A percentile compares a stretch with the other conserved stretches of the same genome.
phyloP scores from a whole-genome alignment of 2,329 filamentous ascomycete genomes.

The Tothia fuscella region DNA sequence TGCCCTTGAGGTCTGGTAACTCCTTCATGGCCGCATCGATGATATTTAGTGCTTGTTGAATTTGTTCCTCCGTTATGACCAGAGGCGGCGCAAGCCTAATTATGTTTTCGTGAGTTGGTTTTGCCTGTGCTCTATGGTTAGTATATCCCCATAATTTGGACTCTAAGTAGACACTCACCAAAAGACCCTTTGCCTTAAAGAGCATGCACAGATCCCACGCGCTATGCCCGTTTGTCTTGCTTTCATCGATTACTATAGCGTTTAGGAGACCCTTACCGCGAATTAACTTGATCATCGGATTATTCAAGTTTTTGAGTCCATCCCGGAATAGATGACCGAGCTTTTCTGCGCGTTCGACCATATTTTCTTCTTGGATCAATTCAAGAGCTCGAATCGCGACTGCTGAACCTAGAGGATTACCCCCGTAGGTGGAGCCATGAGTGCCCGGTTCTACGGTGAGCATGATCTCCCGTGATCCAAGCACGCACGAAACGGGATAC shows the following conservation, averaged over 20 bases:
- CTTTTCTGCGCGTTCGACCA: conserved; percentile 70
- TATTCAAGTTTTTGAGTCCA: conserved; percentile 62
- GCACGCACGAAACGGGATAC: conserved; percentile 94
- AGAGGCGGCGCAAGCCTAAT: conserved; percentile 94
- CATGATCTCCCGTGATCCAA: conserved; percentile 85
- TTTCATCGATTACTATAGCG: conserved; percentile 90
- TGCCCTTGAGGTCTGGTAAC: conserved; percentile 55
- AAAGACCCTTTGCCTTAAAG: conserved; percentile 85
- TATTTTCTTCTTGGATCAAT: conserved; percentile 80
- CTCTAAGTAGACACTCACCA: conserved; percentile 47
- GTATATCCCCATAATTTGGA: background rate
- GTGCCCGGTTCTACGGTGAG: conserved; percentile 91
- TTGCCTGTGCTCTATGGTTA: conserved; percentile 50
- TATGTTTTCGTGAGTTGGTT: conserved; percentile 97
- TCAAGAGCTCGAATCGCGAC: conserved; percentile 92
- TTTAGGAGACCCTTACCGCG: conserved; percentile 92
- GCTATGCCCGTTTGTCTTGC: conserved; percentile 67
- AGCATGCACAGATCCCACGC: conserved; percentile 96
- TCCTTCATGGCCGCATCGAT: conserved; percentile 74
- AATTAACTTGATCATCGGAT: conserved; percentile 67
- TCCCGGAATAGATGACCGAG: conserved; percentile 76
- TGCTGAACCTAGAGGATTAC: conserved; percentile 89
- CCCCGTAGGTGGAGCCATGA: conserved; percentile 96
- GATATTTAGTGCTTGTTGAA: conserved; percentile 63
- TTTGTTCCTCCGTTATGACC: conserved; percentile 82